Percentiles rank a stretch among this genome's conserved stretches.
phyloP scores from a whole-genome alignment of 768 basidiomycete species.

The Amanita pallidorosea region DNA sequence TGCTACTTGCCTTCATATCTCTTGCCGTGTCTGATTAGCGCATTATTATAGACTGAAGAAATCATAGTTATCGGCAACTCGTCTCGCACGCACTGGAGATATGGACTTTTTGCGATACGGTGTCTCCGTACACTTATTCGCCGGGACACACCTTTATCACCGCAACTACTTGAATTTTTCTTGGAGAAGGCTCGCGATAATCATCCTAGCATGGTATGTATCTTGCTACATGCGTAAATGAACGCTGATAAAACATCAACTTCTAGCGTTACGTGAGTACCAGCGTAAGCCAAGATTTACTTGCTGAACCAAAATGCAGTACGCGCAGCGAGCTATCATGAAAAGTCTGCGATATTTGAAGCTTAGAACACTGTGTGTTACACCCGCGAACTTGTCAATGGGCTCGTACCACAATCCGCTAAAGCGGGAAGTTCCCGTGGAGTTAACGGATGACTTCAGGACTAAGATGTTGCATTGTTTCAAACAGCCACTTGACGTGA shows the following conservation, averaged over 20 bases:
- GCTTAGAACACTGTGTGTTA: constrained; percentile 57
- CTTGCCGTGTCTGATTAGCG: not conserved
- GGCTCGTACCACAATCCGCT: constrained; percentile 61
- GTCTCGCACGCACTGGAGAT: constrained; percentile 68
- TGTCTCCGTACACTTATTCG: constrained; percentile 60
- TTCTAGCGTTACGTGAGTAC: constrained; percentile 27
- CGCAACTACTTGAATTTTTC: constrained; percentile 44
- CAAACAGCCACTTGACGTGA: constrained; percentile 33
- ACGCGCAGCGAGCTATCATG: constrained; percentile 65
- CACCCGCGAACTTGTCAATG: constrained; percentile 47
- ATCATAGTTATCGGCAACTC: constrained; percentile 51
- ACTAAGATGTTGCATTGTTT: constrained; percentile 45
- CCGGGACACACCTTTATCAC: constrained; percentile 43
- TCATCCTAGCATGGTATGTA: constrained; percentile 55
- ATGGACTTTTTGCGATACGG: constrained; percentile 58
- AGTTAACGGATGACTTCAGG: constrained; percentile 43
- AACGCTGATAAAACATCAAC: constrained; percentile 3
- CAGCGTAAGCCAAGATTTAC: constrained; percentile 29
- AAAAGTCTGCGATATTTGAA: constrained; percentile 73
- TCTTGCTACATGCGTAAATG: not conserved
- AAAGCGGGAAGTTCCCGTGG: constrained; percentile 35
- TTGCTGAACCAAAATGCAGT: constrained; percentile 28
- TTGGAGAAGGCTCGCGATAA: constrained; percentile 49
- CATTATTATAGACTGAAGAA: constrained; percentile 20
- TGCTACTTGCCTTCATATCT: constrained; percentile 1